Percentiles rank a stretch among this genome's conserved stretches.
These are phyloP conservation scores for Salix udensis DNA, from an alignment of 345 rosid species.

Conservation along the genomic window DNA sequence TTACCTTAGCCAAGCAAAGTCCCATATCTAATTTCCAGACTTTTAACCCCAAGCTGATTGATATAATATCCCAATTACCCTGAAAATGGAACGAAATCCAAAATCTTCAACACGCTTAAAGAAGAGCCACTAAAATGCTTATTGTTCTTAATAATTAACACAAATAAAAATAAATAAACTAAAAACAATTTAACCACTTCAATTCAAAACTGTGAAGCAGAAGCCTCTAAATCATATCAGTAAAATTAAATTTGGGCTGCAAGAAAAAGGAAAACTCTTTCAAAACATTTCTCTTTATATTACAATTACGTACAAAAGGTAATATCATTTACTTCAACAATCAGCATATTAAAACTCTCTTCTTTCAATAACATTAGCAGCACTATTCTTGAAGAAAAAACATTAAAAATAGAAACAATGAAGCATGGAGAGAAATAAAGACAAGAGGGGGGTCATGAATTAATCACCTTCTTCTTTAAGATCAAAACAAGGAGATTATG, in stretches of 20 bases:
- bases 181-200: background rate
- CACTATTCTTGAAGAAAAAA: background rate
- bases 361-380: background rate
- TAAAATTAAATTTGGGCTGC: background rate
- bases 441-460: background rate
- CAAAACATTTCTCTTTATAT: background rate
- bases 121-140: background rate
- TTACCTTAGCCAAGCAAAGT: conserved; percentile 44
- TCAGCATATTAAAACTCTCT: background rate
- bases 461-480: background rate
- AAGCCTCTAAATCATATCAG: background rate
- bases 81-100: background rate
- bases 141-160: background rate
- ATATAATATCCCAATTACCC: background rate
- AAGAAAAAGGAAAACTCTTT: background rate
- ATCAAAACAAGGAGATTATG: background rate
- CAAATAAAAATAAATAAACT: too few relatives aligned
- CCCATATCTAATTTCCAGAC: conserved; percentile 35
- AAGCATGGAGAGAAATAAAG: background rate
- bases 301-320: too few relatives aligned
- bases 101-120: background rate
- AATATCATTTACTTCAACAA: background rate
- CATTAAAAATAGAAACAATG: background rate
- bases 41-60: background rate
- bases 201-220: background rate